Evolutionary conservation across 345 rosid species (phyloP).

Genomic region (Camelina neglecta): DNA sequence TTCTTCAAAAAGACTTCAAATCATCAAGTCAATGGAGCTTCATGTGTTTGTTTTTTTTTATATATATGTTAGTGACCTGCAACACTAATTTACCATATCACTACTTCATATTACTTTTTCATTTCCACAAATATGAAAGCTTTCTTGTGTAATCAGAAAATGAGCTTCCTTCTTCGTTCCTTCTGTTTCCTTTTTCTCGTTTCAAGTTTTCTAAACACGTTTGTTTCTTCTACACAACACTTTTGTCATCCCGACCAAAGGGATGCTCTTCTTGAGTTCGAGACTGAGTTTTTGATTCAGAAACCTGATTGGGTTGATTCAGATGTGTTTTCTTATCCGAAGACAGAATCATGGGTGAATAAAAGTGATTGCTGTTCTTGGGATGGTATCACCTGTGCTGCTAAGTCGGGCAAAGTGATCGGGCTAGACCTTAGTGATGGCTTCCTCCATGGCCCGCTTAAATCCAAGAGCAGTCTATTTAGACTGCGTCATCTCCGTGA

Average conservation of each 20-base stretch:
- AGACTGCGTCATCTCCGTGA: neutral
- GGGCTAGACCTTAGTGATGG: neutral
- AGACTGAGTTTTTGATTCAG: neutral
- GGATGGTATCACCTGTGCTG: constrained; percentile 20
- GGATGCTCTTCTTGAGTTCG: constrained; percentile 4
- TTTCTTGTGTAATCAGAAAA: neutral
- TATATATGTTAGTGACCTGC: neutral
- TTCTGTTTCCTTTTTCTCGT: neutral
- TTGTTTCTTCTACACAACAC: neutral
- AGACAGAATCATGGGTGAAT: constrained; percentile 2
- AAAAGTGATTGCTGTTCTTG: constrained; percentile 33
- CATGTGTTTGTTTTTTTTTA: no score
- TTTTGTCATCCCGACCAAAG: neutral
- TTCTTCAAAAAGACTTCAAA: no score
- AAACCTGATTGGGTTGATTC: no score
- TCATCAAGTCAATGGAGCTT: no score
- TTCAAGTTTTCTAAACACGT: neutral
- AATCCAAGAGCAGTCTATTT: constrained; percentile 18
- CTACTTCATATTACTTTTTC: neutral
- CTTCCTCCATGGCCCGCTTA: neutral
- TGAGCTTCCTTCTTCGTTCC: neutral
- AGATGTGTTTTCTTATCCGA: neutral
- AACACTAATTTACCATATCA: constrained; percentile 1
- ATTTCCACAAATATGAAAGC: neutral
- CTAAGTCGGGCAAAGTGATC: constrained; percentile 13